Evolutionary conservation across 805 yeast species (phyloP), one percentile per base, ranked within the genome.

Genomic region (Yamadazyma olivae): DNA sequence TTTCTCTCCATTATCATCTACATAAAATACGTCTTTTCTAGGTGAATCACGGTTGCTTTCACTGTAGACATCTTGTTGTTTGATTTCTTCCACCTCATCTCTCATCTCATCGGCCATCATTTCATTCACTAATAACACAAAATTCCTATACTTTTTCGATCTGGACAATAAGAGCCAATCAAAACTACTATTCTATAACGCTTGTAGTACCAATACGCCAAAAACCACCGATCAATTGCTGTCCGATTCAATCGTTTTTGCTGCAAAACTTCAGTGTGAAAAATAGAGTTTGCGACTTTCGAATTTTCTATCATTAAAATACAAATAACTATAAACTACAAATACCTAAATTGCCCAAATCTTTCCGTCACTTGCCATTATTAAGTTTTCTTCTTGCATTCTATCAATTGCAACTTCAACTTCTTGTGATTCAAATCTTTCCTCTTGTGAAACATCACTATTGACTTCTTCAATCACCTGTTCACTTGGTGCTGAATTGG

Each of bases 361-460:
- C 51, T 63, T 61, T 21, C 66, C 70, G 41, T 64, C 69, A 34
- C 59, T 55, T n/a, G 53, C 39, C 56, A 59, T 57, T 27, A 67
- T 48, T 47, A 60, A 55, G 42, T 61, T 66, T 40, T 63, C 68
- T 12, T 49, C 51, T 33, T 53, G 57, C 67, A 67, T 57, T 38
- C 42, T 54, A 26, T 40, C 44, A 20, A 67, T 52, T 4, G 61
- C 71, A 17, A 53, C 53, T 22, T 41, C 43, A 26, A 64, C 48
- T 41, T 67, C 73, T 13, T 36, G 44, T 4, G 40, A 40, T 19
- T 46, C 40, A 44, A 65, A 67, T 14, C 51, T 43, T 35, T 67
- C 72, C 39, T 67, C 73, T 46, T 67, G 72, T 16, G 59, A 55
- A 36, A 67, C 48, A 28, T 45, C 57, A 30, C 50, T 61, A 44